phyloP scores from a whole-genome alignment of 139 green algal species.

The Pleodorina starrii region DNA sequence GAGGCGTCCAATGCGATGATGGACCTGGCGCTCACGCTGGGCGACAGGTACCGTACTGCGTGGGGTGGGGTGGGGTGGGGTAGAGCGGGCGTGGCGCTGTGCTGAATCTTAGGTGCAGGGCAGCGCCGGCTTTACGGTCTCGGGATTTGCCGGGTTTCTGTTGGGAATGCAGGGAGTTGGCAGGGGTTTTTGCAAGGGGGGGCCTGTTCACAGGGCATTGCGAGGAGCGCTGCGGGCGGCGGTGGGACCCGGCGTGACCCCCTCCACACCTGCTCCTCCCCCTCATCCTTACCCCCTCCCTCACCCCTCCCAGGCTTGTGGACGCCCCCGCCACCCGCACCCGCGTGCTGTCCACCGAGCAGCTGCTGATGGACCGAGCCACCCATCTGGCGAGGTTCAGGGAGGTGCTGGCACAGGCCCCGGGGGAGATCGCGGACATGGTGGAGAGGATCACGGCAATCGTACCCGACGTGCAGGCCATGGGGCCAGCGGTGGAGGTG shows the following conservation, averaged over 20 bases:
- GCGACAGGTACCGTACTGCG: conserved; percentile 20
- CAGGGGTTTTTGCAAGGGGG: no score
- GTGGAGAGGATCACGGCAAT: conserved; percentile 31
- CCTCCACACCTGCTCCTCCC: no score
- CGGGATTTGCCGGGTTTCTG: no score
- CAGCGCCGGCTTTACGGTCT: no score
- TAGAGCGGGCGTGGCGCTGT: neutral
- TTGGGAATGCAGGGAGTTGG: no score
- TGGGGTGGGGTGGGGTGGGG: no score
- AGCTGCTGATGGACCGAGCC: conserved; percentile 34
- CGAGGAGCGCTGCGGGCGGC: no score
- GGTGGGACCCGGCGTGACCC: no score
- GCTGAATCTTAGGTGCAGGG: no score
- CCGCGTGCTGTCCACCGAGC: conserved; percentile 41
- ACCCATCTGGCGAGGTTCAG: conserved; percentile 13
- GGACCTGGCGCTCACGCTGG: conserved; percentile 51
- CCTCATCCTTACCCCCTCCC: no score
- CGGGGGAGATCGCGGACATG: conserved; percentile 37
- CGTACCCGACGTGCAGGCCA: conserved; percentile 43
- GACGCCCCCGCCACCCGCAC: conserved; percentile 38
- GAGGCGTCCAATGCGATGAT: conserved; percentile 54
- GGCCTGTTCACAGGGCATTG: no score
- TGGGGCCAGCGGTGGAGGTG: conserved; percentile 46
- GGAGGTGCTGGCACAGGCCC: conserved; percentile 9
- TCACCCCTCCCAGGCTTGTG: conserved; percentile 10